Evolutionary conservation across 140 eudicot species (phyloP), one percentile per base, ranked within the genome.

Genomic region (Senecio squalidus): DNA sequence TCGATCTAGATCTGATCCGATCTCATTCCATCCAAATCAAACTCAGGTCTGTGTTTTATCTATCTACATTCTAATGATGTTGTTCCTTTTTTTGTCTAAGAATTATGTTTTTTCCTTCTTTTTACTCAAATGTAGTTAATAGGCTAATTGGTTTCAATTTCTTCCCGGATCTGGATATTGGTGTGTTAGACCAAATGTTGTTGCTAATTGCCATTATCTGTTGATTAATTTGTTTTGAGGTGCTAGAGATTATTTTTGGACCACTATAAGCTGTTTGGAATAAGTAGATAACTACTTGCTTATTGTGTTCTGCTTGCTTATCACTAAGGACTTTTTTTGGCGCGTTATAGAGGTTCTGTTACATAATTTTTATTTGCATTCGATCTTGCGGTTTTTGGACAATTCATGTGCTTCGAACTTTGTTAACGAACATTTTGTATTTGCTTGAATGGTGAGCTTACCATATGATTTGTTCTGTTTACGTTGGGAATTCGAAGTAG

Each of bases 1-100:
- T 56, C 72, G 56, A 67, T 67, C 64, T 34, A 55, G 72, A 67
- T 67, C 72, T 67, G 38, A 55, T 46, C 69, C 26, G 72, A 67
- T 67, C 72, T 67, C n/a, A n/a, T n/a, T n/a, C n/a, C 27, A 55
- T 46, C 69, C 38, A 33, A 43, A 9, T 4, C 72, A 34, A 47
- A 67, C 56, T 29, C 36, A 17, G 72, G 72, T 55, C 9, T 41
- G 57, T 43, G 14, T 3, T 54, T 66, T 39, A 30, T 64, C 40
- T 51, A 52, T 51, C 41, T 51, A 25, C 53, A 16, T 25, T 53
- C 36, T 8, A 51, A 52, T 25, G 43, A n/a, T n/a, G n/a, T n/a
- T n/a, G n/a, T n/a, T n/a, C n/a, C 17, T 41, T 0, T 16, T n/a
- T 41, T 41, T 41, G 9, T 2, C 9, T 31, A 33, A 33, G 10